A percentile compares a stretch with the other conserved stretches of the same genome.
phyloP scores from a whole-genome alignment of 75 land plant genomes.

The Adiantum capillusveneris region DNA sequence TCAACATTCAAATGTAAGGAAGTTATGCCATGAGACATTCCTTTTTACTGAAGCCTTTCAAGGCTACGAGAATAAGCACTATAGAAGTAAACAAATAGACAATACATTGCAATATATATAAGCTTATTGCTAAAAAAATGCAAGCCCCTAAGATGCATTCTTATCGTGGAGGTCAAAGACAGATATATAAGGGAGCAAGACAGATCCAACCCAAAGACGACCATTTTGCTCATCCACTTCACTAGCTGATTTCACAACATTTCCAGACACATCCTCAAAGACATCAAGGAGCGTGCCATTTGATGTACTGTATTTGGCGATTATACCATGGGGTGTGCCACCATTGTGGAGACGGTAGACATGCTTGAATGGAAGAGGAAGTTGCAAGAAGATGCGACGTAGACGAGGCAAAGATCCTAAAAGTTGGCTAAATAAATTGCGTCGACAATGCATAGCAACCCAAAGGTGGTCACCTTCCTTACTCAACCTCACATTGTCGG shows the following conservation, averaged over 20 bases:
- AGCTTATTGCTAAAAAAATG: no score
- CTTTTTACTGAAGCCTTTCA: no score
- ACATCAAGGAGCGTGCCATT: constrained; percentile 59
- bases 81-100: no score
- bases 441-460: constrained; percentile 82
- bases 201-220: constrained; percentile 88
- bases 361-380: constrained; percentile 43
- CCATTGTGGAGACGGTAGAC: constrained; percentile 30
- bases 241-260: constrained; percentile 59
- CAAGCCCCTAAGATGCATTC: no score
- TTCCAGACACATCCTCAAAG: constrained; percentile 69
- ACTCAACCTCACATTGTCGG: constrained; percentile 77
- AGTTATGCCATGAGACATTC: no score
- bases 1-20: no score
- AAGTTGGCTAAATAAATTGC: constrained; percentile 13
- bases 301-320: constrained; percentile 59
- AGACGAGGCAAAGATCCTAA: constrained; percentile 24
- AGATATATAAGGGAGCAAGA: constrained; percentile 64
- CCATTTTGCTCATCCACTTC: constrained; percentile 90
- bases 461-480: constrained; percentile 81
- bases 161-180: constrained; percentile 28
- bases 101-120: no score
- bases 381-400: constrained; percentile 41
- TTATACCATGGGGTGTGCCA: constrained; percentile 36
- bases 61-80: no score